Evolutionary conservation across 202 grass and related monocot species (phyloP).

Genomic region (Eragrostis tef): DNA sequence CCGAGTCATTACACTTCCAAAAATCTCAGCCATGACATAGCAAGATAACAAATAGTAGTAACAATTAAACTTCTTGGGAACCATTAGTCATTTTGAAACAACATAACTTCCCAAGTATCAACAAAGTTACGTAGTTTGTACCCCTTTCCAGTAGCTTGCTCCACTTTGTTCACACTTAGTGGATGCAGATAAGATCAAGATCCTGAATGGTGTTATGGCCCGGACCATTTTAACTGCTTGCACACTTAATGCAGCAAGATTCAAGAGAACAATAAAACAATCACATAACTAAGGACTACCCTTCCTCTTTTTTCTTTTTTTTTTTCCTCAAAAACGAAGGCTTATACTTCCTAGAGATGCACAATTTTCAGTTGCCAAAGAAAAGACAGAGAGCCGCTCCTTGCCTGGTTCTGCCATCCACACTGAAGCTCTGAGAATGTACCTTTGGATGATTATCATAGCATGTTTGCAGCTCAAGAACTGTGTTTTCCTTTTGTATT

Average conservation of each 20-base stretch:
- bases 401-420: not conserved
- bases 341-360: conserved; percentile 8
- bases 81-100: not conserved
- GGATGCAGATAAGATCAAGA: conserved; percentile 4
- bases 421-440: no score
- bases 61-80: not conserved
- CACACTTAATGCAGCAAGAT: not conserved
- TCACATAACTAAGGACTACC: conserved; percentile 12
- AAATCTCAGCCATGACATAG: not conserved
- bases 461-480: no score
- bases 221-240: conserved; percentile 3
- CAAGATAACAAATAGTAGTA: no score
- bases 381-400: conserved; percentile 1
- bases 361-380: conserved; percentile 19
- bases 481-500: no score
- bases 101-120: not conserved
- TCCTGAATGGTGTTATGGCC: not conserved
- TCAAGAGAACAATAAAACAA: not conserved
- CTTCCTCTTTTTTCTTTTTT: no score
- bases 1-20: not conserved
- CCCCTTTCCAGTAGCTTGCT: not conserved
- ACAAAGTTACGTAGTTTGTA: not conserved
- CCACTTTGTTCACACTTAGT: not conserved
- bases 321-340: no score
- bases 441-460: no score